Evolutionary conservation across 2,329 filamentous ascomycete genomes (phyloP).

Genomic region (Ustilaginoidea virens): DNA sequence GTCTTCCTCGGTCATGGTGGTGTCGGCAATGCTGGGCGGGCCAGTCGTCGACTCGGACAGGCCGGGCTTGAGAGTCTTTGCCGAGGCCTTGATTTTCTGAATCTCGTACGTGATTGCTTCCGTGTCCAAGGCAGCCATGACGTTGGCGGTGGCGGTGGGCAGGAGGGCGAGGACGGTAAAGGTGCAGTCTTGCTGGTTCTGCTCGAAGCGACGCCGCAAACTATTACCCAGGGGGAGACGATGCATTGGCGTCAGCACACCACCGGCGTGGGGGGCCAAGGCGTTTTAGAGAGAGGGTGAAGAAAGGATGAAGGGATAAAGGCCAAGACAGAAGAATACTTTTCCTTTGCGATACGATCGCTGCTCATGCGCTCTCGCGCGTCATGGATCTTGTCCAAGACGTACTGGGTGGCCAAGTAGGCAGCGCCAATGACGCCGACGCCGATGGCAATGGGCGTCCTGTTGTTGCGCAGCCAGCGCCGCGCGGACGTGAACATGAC

Average conservation of each 20-base stretch:
- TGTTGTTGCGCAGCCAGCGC: conserved; percentile 85
- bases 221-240: too few species aligned
- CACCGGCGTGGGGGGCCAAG: not conserved
- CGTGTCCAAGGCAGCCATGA: conserved; percentile 75
- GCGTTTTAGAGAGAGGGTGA: too few species aligned
- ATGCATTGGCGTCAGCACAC: too few species aligned
- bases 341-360: conserved; percentile 90
- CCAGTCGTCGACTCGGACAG: conserved; percentile 34
- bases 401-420: conserved; percentile 87
- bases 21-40: conserved; percentile 45
- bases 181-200: conserved; percentile 98
- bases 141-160: conserved; percentile 79
- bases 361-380: conserved; percentile 93
- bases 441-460: conserved; percentile 77
- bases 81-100: conserved; percentile 69
- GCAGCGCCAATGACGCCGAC: conserved; percentile 76
- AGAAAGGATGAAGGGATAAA: too few species aligned
- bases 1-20: conserved; percentile 73
- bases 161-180: conserved; percentile 94
- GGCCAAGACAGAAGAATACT: conserved; percentile 49
- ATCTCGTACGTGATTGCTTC: conserved; percentile 88
- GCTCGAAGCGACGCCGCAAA: conserved; percentile 87
- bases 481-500: conserved; percentile 56
- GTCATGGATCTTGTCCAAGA: conserved; percentile 79
- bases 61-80: conserved; percentile 44